Percentiles rank a stretch among this genome's conserved stretches.
phyloP scores from a whole-genome alignment of 768 basidiomycete species.

The Boletus sensibilis region DNA sequence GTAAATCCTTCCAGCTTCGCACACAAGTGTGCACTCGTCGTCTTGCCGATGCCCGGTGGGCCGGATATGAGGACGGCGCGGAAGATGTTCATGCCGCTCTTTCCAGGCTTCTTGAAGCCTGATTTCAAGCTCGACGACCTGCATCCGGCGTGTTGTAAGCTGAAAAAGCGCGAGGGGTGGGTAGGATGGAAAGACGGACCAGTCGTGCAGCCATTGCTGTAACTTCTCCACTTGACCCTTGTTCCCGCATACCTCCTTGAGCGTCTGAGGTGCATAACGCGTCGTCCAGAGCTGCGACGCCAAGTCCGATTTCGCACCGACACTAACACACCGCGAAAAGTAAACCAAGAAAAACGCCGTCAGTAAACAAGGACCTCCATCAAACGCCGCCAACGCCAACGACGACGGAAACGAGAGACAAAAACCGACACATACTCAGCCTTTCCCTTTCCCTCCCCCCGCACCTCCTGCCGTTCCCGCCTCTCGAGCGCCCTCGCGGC shows the following conservation, averaged over 20 bases:
- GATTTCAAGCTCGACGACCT: constrained; percentile 75
- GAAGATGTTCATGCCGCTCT: constrained; percentile 81
- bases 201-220: constrained; percentile 81
- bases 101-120: constrained; percentile 93
- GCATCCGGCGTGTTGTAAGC: not conserved
- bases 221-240: constrained; percentile 90
- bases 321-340: constrained; percentile 1
- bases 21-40: constrained; percentile 90
- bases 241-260: constrained; percentile 95
- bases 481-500: constrained; percentile 79
- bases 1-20: constrained; percentile 89
- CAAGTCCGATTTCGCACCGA: constrained; percentile 40
- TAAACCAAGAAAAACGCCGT: too few species aligned
- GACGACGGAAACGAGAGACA: not conserved
- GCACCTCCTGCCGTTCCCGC: constrained; percentile 56
- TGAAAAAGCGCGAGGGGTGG: not conserved
- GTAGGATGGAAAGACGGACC: constrained; percentile 49
- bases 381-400: not conserved
- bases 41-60: constrained; percentile 96
- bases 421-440: constrained; percentile 18
- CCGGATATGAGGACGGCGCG: constrained; percentile 90
- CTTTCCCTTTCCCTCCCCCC: constrained; percentile 8
- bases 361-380: not conserved
- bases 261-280: constrained; percentile 83
- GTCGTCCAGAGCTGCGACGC: constrained; percentile 88